Base-by-base conservation (phyloP, 2,329 filamentous ascomycete genomes). In the Pezicula neosporulosa region DNA sequence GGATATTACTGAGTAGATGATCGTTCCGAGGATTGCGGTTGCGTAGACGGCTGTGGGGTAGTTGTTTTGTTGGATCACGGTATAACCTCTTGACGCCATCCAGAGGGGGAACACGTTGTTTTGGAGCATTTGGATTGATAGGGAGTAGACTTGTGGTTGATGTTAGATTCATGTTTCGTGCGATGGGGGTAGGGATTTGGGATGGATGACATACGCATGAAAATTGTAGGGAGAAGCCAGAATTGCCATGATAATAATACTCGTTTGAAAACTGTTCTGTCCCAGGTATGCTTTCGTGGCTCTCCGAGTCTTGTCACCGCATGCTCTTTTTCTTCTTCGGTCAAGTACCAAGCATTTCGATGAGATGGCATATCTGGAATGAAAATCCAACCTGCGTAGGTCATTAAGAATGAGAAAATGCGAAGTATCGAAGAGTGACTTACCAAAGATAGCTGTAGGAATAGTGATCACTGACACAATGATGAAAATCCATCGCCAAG, bases 51-150 rank as follows among this genome's bases (percentile, higher is more conserved):
- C 70, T 0, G 72, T 74, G 0, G 72, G 72, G 45, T 74, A 75
- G 53, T 71, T 74, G 57, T 75, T 75, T 50, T 75, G 69, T 54
- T 75, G 69, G 8, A 73, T 62, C 3, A 69, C 62, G 3, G 62
- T 70, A 53, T 75, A 75, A 3, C 73, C 72, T 3, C 70, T 66
- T 0, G 71, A 72, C 2, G 68, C 68, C 68, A 75, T 71, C 72
- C 72, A 75, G 16, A 74, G 60, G 21, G 66, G 68, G 62, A 75
- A 73, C 5, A 75, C 71, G 37, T 75, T 75, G 62, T 75, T 75
- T 13, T 60, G 56, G 1, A 74, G 63, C 45, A 67, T 67, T 55
- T 74, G 72, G 0, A 75, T 68, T 18, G 68, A 71, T 3, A 75
- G 68, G 0, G 72, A 74, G 56, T 74, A 75, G 1, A 75, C 57